Evolutionary conservation across 2,329 filamentous ascomycete species (phyloP), one percentile per base, ranked within the genome.

Genomic region (Diaporthe sp.): DNA sequence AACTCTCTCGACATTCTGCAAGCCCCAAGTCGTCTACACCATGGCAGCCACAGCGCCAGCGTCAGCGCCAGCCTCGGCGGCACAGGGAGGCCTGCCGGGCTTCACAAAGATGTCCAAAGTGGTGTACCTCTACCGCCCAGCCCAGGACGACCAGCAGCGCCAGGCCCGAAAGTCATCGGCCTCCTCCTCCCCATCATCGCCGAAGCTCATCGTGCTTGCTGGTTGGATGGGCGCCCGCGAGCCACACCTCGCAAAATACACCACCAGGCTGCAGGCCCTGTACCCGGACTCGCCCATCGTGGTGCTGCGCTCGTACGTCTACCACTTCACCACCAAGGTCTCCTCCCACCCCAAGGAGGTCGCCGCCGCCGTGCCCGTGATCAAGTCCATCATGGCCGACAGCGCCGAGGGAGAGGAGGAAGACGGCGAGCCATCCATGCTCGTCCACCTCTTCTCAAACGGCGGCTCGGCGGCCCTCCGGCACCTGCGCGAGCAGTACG

Each of bases 391-490:
- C 17, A 49, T 80, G 8, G 68, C 68, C 17, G 75, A 76, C 82
- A 5, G 78, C 73, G 46, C 76, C 82, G 13, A 78, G 80, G 46
- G 78, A 79, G 17, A 79, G 71, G 15, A 49, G 28, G 31, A n/a
- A 28, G 28, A 78, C 25, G 15, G 72, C 55, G 71, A 73, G 49
- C 84, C 83, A 15, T 82, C 44, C 0, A 81, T 90, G 22, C 82
- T 90, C 4, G 79, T 88, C 17, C 89, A 90, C 77, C 76, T 85
- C 46, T 90, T 90, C 79, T 90, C 88, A 53, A 90, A 90, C 77
- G 88, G 88, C 72, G 89, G 89, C 62, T 83, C 85, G 34, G 83
- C 84, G 71, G 85, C 85, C 44, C 84, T 87, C 25, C 80, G 80
- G 44, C 81, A 83, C 51, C 79, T 88, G 25, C 85, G 85, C 72